Evolutionary conservation across 768 basidiomycete species (phyloP).

Genomic region (Cystoderma amianthinum): DNA sequence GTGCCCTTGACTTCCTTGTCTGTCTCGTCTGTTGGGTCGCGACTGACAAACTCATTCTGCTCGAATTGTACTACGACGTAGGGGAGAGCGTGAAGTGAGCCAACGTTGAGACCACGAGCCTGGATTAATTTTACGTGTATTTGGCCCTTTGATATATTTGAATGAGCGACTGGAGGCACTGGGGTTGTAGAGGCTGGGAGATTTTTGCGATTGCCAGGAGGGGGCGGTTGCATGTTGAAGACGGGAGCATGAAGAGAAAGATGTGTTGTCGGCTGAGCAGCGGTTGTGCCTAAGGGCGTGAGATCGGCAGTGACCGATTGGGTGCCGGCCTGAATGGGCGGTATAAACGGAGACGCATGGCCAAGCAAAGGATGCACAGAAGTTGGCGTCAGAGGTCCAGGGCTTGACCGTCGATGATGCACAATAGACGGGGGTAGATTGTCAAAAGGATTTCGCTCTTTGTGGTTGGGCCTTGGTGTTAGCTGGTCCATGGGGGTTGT

Average conservation of each 20-base stretch:
- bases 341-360: constrained; percentile 14
- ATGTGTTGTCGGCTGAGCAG: constrained; percentile 48
- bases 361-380: constrained; percentile 31
- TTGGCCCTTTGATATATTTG: constrained; percentile 50
- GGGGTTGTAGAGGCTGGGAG: constrained; percentile 20
- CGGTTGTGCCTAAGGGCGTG: constrained; percentile 34
- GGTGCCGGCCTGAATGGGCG: constrained; percentile 24
- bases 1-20: constrained; percentile 88
- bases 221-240: constrained; percentile 72
- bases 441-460: constrained; percentile 60
- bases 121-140: constrained; percentile 95
- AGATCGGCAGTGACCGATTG: constrained; percentile 33
- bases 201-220: constrained; percentile 30
- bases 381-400: constrained; percentile 22
- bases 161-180: constrained; percentile 19
- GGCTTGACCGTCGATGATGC: constrained; percentile 5
- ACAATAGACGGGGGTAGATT: constrained; percentile 9
- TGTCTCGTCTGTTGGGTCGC: constrained; percentile 79
- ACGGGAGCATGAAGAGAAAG: constrained; percentile 83
- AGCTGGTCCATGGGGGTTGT: constrained; percentile 42
- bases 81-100: constrained; percentile 57
- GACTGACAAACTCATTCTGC: constrained; percentile 94
- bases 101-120: constrained; percentile 77
- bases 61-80: constrained; percentile 99
- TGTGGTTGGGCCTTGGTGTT: constrained; percentile 45